Evolutionary conservation across 768 basidiomycete genomes (phyloP).

Genomic region (Gloeopeniophorella convolvens): DNA sequence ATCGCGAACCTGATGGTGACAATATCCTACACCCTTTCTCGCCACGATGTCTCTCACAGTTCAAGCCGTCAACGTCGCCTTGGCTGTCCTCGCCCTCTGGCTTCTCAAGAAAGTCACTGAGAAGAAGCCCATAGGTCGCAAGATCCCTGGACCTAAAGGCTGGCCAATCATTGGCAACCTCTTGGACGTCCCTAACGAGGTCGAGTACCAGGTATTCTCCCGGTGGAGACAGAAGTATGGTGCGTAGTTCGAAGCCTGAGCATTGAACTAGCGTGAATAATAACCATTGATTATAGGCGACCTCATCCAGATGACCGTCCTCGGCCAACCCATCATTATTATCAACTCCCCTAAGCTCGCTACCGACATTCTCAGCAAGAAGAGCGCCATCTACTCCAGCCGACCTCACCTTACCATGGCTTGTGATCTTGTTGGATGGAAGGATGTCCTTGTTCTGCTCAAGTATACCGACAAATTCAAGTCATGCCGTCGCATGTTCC

Average conservation of each 20-base stretch:
- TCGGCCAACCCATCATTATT: slow-evolving; percentile 23
- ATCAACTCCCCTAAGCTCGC: slow-evolving; percentile 22
- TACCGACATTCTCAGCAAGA: slow-evolving; percentile 24
- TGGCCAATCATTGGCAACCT: slow-evolving; percentile 22
- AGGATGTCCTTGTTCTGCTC: slow-evolving; percentile 19
- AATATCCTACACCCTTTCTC: not conserved
- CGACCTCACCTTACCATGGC: slow-evolving; percentile 22
- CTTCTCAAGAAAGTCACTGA: slow-evolving; percentile 16
- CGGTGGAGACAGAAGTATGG: slow-evolving; percentile 18
- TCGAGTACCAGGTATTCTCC: slow-evolving; percentile 17
- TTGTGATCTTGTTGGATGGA: slow-evolving; percentile 21
- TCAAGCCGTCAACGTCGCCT: slow-evolving; percentile 3
- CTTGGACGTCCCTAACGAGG: slow-evolving; percentile 16
- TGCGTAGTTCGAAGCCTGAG: not conserved
- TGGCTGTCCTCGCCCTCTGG: slow-evolving; percentile 10
- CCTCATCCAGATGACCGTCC: slow-evolving; percentile 21
- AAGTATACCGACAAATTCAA: slow-evolving; percentile 22
- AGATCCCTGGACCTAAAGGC: slow-evolving; percentile 17
- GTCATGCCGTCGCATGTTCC: slow-evolving; percentile 20
- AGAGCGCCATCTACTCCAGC: slow-evolving; percentile 25
- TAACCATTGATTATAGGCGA: slow-evolving; percentile 16
- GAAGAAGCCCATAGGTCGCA: slow-evolving; percentile 10
- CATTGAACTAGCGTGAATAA: not conserved
- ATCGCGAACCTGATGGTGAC: not conserved
- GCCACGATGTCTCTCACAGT: slow-evolving; percentile 8